Base-by-base conservation (phyloP, 2,329 filamentous ascomycete species). In the Zopfia rhizophila region DNA sequence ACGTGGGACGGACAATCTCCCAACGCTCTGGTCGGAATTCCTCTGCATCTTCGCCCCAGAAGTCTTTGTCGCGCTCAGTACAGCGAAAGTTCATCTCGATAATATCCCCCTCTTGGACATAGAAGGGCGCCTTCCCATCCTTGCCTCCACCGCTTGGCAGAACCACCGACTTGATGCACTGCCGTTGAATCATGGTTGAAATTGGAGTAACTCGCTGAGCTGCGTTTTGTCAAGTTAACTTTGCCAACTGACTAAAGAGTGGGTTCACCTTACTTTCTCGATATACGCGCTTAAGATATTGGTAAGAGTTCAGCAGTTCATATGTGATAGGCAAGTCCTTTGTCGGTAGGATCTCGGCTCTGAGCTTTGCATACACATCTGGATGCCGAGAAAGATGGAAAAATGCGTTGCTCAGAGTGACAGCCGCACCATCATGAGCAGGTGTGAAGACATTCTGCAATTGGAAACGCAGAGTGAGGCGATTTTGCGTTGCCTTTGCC, bases 301-400 rank as follows among this genome's bases (percentile, higher is more conserved):
- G 24, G 18, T 50, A 56, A 1, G 38, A 47, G 16, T 56, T 59
- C 22, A 62, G 45, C 4, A 54, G 31, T 7, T 58, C 54, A 33
- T 59, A 60, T 5, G 52, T 61, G 11, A 61, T 42, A 3, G 53
- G 47, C 31, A 38, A 17, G 16, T 46, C 19, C 7, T 35, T 41
- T 8, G 48, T 37, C 10, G 40, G 16, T 23, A 56, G 18, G 4
- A 60, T 38, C 36, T 64, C 59, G 5, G 16, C 29, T n/a, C 51
- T 45, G 6, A 63, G 47, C 28, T 53, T 57, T 7, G 28, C 33
- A 53, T 55, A 63, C 1, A 44, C 48, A 5, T 19, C 19, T n/a
- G 59, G 52, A 19, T 58, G 39, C 16, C 60, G 37, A 12, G 58
- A 53, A 4, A 65, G 48, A 28, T 63, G 54, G 22, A 57, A 61